Evolutionary conservation across 2,329 filamentous ascomycete genomes (phyloP).

Genomic region (Pochonia chlamydosporia): DNA sequence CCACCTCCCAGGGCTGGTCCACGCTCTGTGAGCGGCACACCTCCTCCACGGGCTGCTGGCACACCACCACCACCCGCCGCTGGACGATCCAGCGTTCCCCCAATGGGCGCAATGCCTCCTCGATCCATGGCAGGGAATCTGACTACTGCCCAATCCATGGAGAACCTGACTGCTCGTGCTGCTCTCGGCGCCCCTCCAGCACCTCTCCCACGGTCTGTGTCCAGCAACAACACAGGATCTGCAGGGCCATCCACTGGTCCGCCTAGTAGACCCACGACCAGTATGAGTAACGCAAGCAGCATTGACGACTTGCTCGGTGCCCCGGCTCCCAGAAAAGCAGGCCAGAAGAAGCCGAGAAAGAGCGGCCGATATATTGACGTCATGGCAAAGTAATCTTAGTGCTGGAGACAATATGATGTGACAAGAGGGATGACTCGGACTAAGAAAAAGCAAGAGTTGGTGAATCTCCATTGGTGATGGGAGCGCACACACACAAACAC

Average conservation of each 20-base stretch:
- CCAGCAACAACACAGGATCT: conserved; percentile 33
- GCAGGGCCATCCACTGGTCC: conserved; percentile 40
- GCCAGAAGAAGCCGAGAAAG: conserved; percentile 68
- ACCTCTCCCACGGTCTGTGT: conserved; percentile 41
- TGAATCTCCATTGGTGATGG: not conserved
- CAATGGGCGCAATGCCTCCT: conserved; percentile 22
- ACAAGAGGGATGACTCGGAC: not conserved
- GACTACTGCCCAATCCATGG: conserved; percentile 5
- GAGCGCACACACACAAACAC: not conserved
- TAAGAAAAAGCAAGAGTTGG: not conserved
- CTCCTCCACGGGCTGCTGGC: conserved; percentile 33
- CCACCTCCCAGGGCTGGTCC: conserved; percentile 66
- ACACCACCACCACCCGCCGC: conserved; percentile 28
- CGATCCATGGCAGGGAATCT: conserved; percentile 2
- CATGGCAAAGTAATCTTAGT: conserved; percentile 61
- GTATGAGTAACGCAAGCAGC: conserved; percentile 85
- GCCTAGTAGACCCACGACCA: conserved; percentile 66
- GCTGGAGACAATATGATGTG: not conserved
- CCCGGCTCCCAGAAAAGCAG: conserved; percentile 61
- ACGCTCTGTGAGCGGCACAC: conserved; percentile 47
- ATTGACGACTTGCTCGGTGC: conserved; percentile 89
- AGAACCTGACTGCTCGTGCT: conserved; percentile 29
- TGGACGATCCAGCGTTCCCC: conserved; percentile 25
- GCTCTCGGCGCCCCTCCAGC: conserved; percentile 25
- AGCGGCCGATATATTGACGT: conserved; percentile 90